Evolutionary conservation across 1,284 basidiomycete genomes (phyloP), one percentile per base, ranked within the genome.

Genomic region (Wallemia mellicola): DNA sequence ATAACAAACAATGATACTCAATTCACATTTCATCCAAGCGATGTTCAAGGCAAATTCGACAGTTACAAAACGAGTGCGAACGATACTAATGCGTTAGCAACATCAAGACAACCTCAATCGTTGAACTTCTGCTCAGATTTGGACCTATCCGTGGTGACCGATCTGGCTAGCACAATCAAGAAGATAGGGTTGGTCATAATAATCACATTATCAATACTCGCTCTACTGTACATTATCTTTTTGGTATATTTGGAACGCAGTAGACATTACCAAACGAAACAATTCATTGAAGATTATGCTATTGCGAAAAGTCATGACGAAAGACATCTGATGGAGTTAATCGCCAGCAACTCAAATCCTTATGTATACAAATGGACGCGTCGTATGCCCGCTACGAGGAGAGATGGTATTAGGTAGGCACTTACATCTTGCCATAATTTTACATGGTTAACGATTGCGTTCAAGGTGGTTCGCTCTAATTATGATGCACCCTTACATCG

Each of bases 31-130:
- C n/a, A n/a, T n/a, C n/a, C n/a, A n/a, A n/a, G 77, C 62, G 83
- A 89, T 60, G 87, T 95, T 69, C 91, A 91, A 67, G 75, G 79
- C 60, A 89, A 86, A 0, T 82, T 91, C 63, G 67, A 75, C n/a
- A 75, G 76, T 17, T 66, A 71, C 58, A 68, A 68, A 1, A 73
- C 85, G 30, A 71, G 71, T 24, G 82, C 87, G 69, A 77, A 85
- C 66, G 73, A 11, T 22, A 48, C 38, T 5, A 48, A 48, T n/a
- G 38, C 38, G 9, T 3, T n/a, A 48, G 38, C 38, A 5, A 15
- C 38, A 11, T 17, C 5, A n/a, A 5, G 5, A 11, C 3, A 11
- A 11, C 9, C 38, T 11, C 38, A 48, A 7, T 11, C 9, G 14
- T 22, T 48, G 5, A 15, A 11, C 9, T 48, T 48, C 38, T 48